Conservation (phyloP, 2,329 filamentous ascomycete species). For the Sporothrix brunneoviolacea region DNA sequence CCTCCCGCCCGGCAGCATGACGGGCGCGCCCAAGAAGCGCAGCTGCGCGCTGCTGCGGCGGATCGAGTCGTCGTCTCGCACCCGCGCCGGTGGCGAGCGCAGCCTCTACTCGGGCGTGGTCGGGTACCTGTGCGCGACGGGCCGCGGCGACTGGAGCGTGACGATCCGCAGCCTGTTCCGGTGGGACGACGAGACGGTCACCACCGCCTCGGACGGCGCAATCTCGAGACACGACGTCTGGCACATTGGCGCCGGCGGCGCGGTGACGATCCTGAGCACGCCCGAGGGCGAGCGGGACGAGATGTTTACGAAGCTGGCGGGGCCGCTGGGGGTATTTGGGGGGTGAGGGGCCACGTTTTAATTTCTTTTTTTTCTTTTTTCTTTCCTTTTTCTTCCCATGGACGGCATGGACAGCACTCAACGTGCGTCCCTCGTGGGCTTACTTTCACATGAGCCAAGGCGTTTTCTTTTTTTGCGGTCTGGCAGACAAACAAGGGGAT, state of each 20-base stretch:
- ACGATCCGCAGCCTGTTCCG: slow-evolving; percentile 77
- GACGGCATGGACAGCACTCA: slow-evolving; percentile 12
- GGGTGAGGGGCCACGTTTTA: slow-evolving; percentile 9
- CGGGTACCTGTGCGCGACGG: slow-evolving; percentile 82
- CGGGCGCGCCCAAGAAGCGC: slow-evolving; percentile 88
- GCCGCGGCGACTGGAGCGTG: slow-evolving; percentile 84
- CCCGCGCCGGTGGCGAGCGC: slow-evolving; percentile 37
- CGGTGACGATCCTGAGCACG: slow-evolving; percentile 78
- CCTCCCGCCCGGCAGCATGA: slow-evolving; percentile 91
- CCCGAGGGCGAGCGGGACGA: slow-evolving; percentile 79
- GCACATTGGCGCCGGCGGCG: slow-evolving; percentile 84
- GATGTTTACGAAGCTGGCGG: slow-evolving; percentile 71
- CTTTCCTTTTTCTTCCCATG: too few species aligned
- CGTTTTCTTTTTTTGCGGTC: slow-evolving; percentile 5
- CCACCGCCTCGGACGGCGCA: slow-evolving; percentile 13
- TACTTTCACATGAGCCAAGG: not conserved
- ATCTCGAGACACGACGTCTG: slow-evolving; percentile 49
- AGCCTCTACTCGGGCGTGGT: slow-evolving; percentile 83
- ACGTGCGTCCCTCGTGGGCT: slow-evolving; percentile 5
- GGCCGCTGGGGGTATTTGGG: slow-evolving; percentile 47
- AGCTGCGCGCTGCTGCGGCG: slow-evolving; percentile 77
- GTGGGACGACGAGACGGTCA: slow-evolving; percentile 53
- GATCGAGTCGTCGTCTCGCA: slow-evolving; percentile 42
- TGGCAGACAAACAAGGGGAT: not conserved
- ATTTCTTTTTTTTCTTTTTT: too few species aligned